Evolutionary conservation across 768 basidiomycete species (phyloP).

Genomic region (Boletus vinaceobasis): DNA sequence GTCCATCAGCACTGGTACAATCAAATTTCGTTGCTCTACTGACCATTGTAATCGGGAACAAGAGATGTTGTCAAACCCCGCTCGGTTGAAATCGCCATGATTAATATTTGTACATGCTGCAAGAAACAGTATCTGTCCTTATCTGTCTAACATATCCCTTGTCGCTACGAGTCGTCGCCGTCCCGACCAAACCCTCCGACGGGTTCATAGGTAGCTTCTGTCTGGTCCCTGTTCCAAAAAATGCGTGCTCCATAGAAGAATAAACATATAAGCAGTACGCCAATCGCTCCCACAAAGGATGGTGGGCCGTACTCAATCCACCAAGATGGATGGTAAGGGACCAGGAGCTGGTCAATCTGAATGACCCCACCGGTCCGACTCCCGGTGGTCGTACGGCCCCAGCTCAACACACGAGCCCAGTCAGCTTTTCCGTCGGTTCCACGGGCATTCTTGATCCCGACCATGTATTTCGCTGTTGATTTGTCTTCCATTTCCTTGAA

Average conservation of each 20-base stretch:
- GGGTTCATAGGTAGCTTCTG: slow-evolving; percentile 88
- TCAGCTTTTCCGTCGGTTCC: slow-evolving; percentile 60
- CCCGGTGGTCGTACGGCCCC: slow-evolving; percentile 75
- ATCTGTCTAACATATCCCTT: slow-evolving; percentile 15
- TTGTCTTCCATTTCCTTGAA: slow-evolving; percentile 56
- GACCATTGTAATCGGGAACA: slow-evolving; percentile 24
- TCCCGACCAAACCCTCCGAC: slow-evolving; percentile 72
- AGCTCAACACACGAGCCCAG: slow-evolving; percentile 62
- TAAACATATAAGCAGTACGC: slow-evolving; percentile 55
- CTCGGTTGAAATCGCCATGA: neutral
- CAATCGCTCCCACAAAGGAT: slow-evolving; percentile 54
- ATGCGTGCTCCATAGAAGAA: slow-evolving; percentile 73
- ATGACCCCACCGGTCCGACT: slow-evolving; percentile 83
- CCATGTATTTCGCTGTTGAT: slow-evolving; percentile 45
- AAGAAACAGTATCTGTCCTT: slow-evolving; percentile 8
- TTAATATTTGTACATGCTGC: slow-evolving; percentile 5
- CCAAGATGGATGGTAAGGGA: slow-evolving; percentile 87
- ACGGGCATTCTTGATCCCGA: slow-evolving; percentile 71
- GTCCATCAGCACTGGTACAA: slow-evolving; percentile 5
- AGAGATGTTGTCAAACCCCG: slow-evolving; percentile 16
- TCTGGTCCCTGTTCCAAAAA: slow-evolving; percentile 71
- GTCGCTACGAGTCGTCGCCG: slow-evolving; percentile 36
- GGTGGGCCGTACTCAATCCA: slow-evolving; percentile 76
- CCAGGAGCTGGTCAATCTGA: slow-evolving; percentile 76
- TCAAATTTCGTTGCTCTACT: slow-evolving; percentile 4